Conservation (phyloP, 306 rosid genomes). For the Quercus bicolor region DNA sequence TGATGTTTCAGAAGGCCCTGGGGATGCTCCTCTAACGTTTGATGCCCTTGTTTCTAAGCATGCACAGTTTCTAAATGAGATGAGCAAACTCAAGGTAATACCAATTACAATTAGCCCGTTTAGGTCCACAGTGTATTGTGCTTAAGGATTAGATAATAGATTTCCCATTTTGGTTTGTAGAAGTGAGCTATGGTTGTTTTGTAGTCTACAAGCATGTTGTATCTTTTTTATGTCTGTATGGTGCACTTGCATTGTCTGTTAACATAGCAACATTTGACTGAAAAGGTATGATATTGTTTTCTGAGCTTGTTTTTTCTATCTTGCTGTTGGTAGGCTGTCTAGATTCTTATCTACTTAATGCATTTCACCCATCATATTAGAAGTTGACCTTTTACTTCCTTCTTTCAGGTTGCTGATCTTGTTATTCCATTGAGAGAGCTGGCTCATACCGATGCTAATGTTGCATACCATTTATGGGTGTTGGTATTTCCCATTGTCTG, state of each 20-base stretch:
- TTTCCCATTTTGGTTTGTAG: background rate
- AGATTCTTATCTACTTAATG: slow-evolving; percentile 1
- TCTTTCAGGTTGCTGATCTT: slow-evolving; percentile 78
- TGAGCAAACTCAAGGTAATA: slow-evolving; percentile 93
- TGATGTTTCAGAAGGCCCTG: slow-evolving; percentile 72
- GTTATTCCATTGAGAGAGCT: slow-evolving; percentile 89
- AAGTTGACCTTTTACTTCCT: slow-evolving; percentile 5
- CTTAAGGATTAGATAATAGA: background rate
- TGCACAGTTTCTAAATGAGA: slow-evolving; percentile 75
- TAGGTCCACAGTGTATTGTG: background rate
- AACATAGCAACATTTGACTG: background rate
- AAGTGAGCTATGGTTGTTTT: background rate
- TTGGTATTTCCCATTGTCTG: slow-evolving; percentile 98
- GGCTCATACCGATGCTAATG: slow-evolving; percentile 96
- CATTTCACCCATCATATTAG: background rate
- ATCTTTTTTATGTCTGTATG: background rate
- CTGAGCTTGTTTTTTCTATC: background rate
- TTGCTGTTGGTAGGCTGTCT: slow-evolving; percentile 4
- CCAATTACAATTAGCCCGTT: background rate
- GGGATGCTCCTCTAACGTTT: slow-evolving; percentile 76
- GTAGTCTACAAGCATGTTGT: background rate
- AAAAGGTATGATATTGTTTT: background rate
- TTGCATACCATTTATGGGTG: slow-evolving; percentile 98
- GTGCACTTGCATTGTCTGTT: background rate
- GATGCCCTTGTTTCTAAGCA: slow-evolving; percentile 82